A percentile compares a stretch with the other conserved stretches of the same genome.
Conservation (phyloP, 495 filamentous ascomycete species). For the Penicillium manginii region DNA sequence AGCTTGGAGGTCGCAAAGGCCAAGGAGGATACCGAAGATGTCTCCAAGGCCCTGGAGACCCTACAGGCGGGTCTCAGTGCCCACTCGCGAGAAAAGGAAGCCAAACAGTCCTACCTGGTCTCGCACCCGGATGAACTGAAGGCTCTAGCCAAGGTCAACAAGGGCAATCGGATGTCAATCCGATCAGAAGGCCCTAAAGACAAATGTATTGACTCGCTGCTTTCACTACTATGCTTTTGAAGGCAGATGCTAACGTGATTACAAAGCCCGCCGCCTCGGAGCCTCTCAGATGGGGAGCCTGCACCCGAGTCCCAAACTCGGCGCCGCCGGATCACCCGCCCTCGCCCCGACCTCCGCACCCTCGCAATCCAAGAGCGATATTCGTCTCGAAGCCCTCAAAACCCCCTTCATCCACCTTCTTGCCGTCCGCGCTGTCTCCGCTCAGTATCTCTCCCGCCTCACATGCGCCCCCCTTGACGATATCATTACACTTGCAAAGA, state of each 20-base stretch:
- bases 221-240: background rate
- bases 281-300: background rate
- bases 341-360: slow-evolving; percentile 54
- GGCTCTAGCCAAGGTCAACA: slow-evolving; percentile 26
- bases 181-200: slow-evolving; percentile 29
- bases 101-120: slow-evolving; percentile 54
- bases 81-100: slow-evolving; percentile 55
- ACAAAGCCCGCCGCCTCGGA: slow-evolving; percentile 4
- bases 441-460: slow-evolving; percentile 59
- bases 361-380: slow-evolving; percentile 56
- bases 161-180: slow-evolving; percentile 5
- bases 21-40: slow-evolving; percentile 54
- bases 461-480: slow-evolving; percentile 59
- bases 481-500: slow-evolving; percentile 58
- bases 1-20: slow-evolving; percentile 59
- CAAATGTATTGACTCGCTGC: slow-evolving; percentile 17
- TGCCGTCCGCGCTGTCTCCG: slow-evolving; percentile 62
- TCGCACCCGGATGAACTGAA: slow-evolving; percentile 42
- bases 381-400: slow-evolving; percentile 55
- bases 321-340: slow-evolving; percentile 48
- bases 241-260: background rate
- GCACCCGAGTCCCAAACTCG: slow-evolving; percentile 61
- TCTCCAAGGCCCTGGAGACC: slow-evolving; percentile 57
- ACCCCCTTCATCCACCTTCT: slow-evolving; percentile 73
- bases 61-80: slow-evolving; percentile 57